Evolutionary conservation across 495 filamentous ascomycete genomes (phyloP), one percentile per base, ranked within the genome.

Genomic region (Aspergillus avenaceus): DNA sequence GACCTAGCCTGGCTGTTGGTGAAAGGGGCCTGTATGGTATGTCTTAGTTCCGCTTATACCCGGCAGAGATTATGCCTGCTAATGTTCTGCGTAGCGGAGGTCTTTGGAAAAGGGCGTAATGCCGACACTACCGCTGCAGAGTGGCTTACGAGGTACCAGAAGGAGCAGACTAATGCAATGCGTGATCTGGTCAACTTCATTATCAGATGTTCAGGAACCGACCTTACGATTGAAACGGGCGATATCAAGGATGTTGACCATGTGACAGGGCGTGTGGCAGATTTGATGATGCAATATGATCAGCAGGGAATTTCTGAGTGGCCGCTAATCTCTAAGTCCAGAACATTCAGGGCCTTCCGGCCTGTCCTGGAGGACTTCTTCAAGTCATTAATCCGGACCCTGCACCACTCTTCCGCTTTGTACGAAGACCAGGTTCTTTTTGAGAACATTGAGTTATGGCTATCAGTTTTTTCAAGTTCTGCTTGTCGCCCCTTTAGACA

Each of bases 161-260:
- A 79, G 26, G 68, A 92, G 56, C 80, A 84, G 43, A 63, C 78
- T 2, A 70, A 72, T 25, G 88, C 89, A 5, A 77, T 96, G 64
- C 81, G 83, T 9, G 88, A 95, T 31, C 68, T 98, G 53, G 79
- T 98, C 47, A 97, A 95, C 62, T 91, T 95, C 57, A 83, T 96
- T 18, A 73, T 98, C 4, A 81, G 84, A 61, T 86, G 85, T 45
- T 82, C 91, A 28, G 93, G 93, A 24, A 91, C 91, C 58, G 77
- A 88, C 21, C 70, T 85, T 23, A 75, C 84, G 47, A 79, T 97
- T 21, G 83, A 82, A 9, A 74, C 74, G 9, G 82, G 91, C 52
- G 88, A 97, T 60, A 87, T 93, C 36, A 80, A 82, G 45, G 93
- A 98, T 60, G 82, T 88, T 18, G 95, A 98, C 61, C 84, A 90